Evolutionary conservation across 148 eudicot genomes (phyloP).

Genomic region (Arctostaphylos glauca): DNA sequence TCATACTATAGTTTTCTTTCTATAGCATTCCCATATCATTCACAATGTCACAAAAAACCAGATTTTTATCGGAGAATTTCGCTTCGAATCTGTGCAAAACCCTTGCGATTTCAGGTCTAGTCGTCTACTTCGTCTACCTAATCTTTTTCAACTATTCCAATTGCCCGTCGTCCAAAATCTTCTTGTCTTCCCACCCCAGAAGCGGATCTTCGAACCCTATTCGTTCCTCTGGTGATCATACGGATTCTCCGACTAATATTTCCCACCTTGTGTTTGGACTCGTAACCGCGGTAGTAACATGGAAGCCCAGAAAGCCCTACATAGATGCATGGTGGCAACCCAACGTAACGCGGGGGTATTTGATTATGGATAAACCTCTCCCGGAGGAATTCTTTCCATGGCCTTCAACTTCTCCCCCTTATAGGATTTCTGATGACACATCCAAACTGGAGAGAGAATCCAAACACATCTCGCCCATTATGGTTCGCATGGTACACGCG

Average conservation of each 20-base stretch:
- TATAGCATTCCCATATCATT: neutral
- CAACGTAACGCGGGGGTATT: constrained; percentile 50
- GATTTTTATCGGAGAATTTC: neutral
- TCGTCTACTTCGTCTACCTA: neutral
- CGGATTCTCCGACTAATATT: constrained; percentile 31
- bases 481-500: constrained; percentile 38
- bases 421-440: constrained; percentile 40
- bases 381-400: constrained; percentile 34
- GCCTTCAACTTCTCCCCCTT: constrained; percentile 53
- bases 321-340: constrained; percentile 74
- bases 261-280: constrained; percentile 60
- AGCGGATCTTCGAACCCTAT: neutral
- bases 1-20: neutral
- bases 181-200: neutral
- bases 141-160: neutral
- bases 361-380: constrained; percentile 39
- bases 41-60: constrained; percentile 8
- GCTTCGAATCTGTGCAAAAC: neutral
- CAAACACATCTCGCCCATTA: constrained; percentile 28
- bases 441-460: constrained; percentile 28
- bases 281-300: constrained; percentile 36
- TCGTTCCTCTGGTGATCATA: neutral
- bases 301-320: constrained; percentile 36
- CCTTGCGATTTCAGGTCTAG: neutral
- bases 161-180: neutral